A percentile compares a stretch with the other conserved stretches of the same genome.
Conservation (phyloP, 352 stramenopile genomes). For the Pythium oligandrum region DNA sequence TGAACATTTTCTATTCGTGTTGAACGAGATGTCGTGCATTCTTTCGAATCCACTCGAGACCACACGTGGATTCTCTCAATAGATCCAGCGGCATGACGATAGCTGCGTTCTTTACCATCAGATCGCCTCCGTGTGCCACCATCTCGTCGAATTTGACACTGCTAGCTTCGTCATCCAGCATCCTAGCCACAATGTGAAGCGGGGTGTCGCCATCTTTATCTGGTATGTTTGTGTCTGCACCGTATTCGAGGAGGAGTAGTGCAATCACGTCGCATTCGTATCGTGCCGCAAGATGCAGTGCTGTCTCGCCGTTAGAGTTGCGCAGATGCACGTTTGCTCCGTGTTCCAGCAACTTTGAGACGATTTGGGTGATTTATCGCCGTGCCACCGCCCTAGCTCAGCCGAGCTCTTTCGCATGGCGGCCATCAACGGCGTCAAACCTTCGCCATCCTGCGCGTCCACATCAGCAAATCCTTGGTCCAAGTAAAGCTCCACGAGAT, state of each 20-base stretch:
- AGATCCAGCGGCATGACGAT: too few relatives aligned
- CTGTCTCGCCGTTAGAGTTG: too few relatives aligned
- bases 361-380: slow-evolving; percentile 1
- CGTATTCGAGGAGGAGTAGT: slow-evolving; percentile 5
- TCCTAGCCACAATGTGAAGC: slow-evolving; percentile 2
- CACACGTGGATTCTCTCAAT: too few relatives aligned
- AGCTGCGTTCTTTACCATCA: too few relatives aligned
- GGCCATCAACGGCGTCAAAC: slow-evolving; percentile 5
- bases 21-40: too few relatives aligned
- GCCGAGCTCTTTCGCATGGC: not conserved
- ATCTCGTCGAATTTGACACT: too few relatives aligned
- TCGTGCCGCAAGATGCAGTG: too few relatives aligned
- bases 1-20: too few relatives aligned
- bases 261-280: not conserved
- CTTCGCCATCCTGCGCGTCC: slow-evolving; percentile 8
- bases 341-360: slow-evolving; percentile 1
- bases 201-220: slow-evolving; percentile 5
- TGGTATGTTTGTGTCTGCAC: slow-evolving; percentile 8
- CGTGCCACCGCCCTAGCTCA: not conserved
- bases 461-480: slow-evolving; percentile 8
- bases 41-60: too few relatives aligned
- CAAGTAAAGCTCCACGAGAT: slow-evolving; percentile 1
- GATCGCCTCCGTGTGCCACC: too few relatives aligned
- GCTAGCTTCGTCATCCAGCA: too few relatives aligned
- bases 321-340: slow-evolving; percentile 1